A percentile compares a stretch with the other conserved stretches of the same genome.
Conservation (phyloP, 2,329 filamentous ascomycete genomes). For the Penicillium freii region DNA sequence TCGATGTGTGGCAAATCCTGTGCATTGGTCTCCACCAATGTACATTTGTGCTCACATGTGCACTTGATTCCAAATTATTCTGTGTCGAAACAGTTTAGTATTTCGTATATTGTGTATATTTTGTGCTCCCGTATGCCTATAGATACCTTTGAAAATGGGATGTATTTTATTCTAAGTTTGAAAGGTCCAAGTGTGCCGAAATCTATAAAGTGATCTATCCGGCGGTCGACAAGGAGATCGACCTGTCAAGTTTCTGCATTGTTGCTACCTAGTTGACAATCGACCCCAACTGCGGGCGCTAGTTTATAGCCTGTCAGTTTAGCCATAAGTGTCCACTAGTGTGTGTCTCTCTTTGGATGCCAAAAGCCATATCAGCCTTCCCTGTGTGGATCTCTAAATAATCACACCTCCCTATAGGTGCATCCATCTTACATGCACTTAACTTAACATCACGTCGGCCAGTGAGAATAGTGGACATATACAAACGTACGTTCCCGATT, state of each 20-base stretch:
- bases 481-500: neutral
- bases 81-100: neutral
- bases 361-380: neutral
- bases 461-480: neutral
- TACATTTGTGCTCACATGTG: neutral
- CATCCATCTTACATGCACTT: neutral
- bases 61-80: conserved; percentile 10
- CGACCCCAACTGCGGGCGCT: neutral
- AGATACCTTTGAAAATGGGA: neutral
- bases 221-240: neutral
- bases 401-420: neutral
- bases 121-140: neutral
- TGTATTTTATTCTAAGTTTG: neutral
- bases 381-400: neutral
- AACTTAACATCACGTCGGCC: neutral
- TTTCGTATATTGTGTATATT: neutral
- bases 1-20: conserved; percentile 17
- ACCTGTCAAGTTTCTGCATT: neutral
- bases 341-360: neutral
- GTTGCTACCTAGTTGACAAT: neutral
- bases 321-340: neutral
- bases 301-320: neutral
- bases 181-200: neutral
- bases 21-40: conserved; percentile 3
- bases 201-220: neutral